Conservation (phyloP, 2,329 filamentous ascomycete genomes). For the Dactylonectria estremocensis region DNA sequence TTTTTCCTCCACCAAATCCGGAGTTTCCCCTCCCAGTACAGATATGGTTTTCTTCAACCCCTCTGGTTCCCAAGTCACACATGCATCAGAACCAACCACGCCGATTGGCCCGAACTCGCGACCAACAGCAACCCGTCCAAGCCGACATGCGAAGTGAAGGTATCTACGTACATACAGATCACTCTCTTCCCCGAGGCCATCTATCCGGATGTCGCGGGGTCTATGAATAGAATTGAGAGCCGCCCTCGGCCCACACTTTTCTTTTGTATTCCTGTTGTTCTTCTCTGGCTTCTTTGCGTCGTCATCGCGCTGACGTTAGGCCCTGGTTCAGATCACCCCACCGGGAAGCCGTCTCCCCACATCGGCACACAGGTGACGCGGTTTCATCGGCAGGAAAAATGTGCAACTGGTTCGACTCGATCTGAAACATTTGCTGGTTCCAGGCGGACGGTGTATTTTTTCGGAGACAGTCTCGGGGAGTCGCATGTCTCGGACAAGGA, state of each 20-base stretch:
- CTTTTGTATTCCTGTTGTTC: not conserved
- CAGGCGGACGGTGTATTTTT: not conserved
- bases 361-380: not conserved
- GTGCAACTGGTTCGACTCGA: not conserved
- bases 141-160: not conserved
- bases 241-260: not conserved
- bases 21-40: too few relatives aligned
- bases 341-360: not conserved
- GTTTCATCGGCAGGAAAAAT: not conserved
- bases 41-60: too few relatives aligned
- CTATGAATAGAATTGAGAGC: not conserved
- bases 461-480: not conserved
- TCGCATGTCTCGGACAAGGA: not conserved
- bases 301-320: not conserved
- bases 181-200: not conserved
- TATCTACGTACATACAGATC: not conserved
- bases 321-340: not conserved
- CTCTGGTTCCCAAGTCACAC: not conserved
- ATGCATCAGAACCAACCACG: not conserved
- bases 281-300: not conserved
- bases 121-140: not conserved
- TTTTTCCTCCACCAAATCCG: too few relatives aligned
- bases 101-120: not conserved
- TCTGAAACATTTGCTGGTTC: not conserved
- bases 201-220: not conserved